Conservation (phyloP, 2,329 filamentous ascomycete species). For the Oidium heveae region DNA sequence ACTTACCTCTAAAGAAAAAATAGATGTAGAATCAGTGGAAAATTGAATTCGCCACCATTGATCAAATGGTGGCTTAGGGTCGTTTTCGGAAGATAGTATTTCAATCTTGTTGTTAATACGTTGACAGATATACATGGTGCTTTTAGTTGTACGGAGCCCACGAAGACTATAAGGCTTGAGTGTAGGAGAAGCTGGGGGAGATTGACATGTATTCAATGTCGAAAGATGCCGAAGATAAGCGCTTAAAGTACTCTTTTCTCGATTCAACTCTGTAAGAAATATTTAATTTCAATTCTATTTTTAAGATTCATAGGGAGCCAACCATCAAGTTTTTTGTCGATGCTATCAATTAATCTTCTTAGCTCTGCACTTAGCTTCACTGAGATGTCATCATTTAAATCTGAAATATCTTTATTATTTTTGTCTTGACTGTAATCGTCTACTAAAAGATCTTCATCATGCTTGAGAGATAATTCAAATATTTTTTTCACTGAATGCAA, state of each 20-base stretch:
- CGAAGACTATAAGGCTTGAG: slow-evolving; percentile 22
- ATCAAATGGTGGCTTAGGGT: slow-evolving; percentile 11
- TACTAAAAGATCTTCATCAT: slow-evolving; percentile 8
- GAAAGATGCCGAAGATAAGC: slow-evolving; percentile 16
- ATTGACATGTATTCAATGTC: slow-evolving; percentile 15
- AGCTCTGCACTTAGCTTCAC: slow-evolving; percentile 10
- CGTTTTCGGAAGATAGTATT: slow-evolving; percentile 1
- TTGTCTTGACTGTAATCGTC: slow-evolving; percentile 4
- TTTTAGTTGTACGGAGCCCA: slow-evolving; percentile 22
- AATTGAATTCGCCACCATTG: slow-evolving; percentile 32
- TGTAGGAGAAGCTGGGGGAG: slow-evolving; percentile 6
- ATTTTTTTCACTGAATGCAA: slow-evolving; percentile 12
- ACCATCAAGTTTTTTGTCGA: slow-evolving; percentile 14
- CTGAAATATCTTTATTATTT: slow-evolving; percentile 2
- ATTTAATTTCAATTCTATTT: slow-evolving; percentile 5
- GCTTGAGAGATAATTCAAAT: slow-evolving; percentile 10
- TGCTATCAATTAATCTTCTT: slow-evolving; percentile 10
- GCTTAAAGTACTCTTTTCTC: slow-evolving; percentile 11
- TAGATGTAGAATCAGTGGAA: slow-evolving; percentile 15
- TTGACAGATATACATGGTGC: slow-evolving; percentile 25
- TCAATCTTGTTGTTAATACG: slow-evolving; percentile 18
- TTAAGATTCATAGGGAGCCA: not conserved
- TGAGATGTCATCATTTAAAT: slow-evolving; percentile 2
- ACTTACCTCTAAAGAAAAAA: slow-evolving; percentile 24
- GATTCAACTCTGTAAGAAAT: slow-evolving; percentile 7